Percentiles rank a stretch among this genome's conserved stretches.
Conservation (phyloP, 768 basidiomycete species). For the Auricularia sp. region DNA sequence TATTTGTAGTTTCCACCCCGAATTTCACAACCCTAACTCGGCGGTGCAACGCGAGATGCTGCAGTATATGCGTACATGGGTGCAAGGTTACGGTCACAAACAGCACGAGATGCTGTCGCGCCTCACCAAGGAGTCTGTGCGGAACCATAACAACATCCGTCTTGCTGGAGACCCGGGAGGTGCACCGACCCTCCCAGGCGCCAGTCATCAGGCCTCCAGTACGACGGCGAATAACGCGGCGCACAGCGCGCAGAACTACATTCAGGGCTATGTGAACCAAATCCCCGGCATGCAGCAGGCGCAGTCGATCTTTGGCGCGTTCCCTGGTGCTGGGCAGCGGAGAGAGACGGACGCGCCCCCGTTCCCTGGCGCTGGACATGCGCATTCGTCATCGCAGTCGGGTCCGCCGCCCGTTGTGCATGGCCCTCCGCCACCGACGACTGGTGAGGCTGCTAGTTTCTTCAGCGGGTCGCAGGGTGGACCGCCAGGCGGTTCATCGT, state of each 20-base stretch:
- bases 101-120: constrained; percentile 43
- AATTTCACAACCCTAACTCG: constrained; percentile 58
- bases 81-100: constrained; percentile 37
- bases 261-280: constrained; percentile 35
- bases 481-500: constrained; percentile 1
- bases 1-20: constrained; percentile 63
- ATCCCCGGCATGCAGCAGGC: constrained; percentile 42
- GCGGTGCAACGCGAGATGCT: constrained; percentile 71
- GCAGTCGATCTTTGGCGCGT: constrained; percentile 21
- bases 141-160: constrained; percentile 64
- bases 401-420: constrained; percentile 10
- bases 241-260: constrained; percentile 35
- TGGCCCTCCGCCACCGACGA: constrained; percentile 4
- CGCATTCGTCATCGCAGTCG: constrained; percentile 16
- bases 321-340: constrained; percentile 17
- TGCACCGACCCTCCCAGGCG: constrained; percentile 34
- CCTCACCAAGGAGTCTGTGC: constrained; percentile 55
- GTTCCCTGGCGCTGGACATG: constrained; percentile 23
- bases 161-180: constrained; percentile 40
- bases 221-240: constrained; percentile 38
- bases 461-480: neutral
- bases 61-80: constrained; percentile 55
- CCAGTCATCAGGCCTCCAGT: constrained; percentile 6
- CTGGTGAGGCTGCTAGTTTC: constrained; percentile 12
- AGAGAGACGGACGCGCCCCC: constrained; percentile 7